Conservation (phyloP, 2,329 filamentous ascomycete species). For the Xylaria sp. region DNA sequence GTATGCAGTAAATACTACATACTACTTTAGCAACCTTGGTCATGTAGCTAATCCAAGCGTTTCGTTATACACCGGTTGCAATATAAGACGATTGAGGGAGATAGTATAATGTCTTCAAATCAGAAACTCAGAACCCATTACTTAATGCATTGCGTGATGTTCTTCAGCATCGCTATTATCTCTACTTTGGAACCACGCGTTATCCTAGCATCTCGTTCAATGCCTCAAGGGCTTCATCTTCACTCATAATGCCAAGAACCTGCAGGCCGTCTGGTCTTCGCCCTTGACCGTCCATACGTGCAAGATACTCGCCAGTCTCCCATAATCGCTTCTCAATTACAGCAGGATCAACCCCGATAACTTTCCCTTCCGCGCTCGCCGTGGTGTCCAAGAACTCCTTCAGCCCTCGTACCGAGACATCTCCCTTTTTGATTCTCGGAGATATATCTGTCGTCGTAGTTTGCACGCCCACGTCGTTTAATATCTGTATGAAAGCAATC, state of each 20-base stretch:
- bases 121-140: too few relatives aligned
- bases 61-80: too few relatives aligned
- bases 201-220: neutral
- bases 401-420: neutral
- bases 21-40: too few relatives aligned
- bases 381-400: neutral
- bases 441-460: neutral
- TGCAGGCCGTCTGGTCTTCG: neutral
- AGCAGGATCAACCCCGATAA: neutral
- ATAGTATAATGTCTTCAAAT: too few relatives aligned
- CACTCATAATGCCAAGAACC: neutral
- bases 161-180: too few relatives aligned
- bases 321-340: neutral
- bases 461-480: neutral
- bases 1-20: too few relatives aligned
- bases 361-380: neutral
- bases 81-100: too few relatives aligned
- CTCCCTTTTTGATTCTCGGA: neutral
- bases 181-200: too few relatives aligned
- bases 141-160: too few relatives aligned
- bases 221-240: neutral
- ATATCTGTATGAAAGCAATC: neutral
- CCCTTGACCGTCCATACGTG: neutral
- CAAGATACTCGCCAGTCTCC: neutral
- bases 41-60: too few relatives aligned